Base-by-base conservation (phyloP, 2,329 filamentous ascomycete species). In the Penicillium sp. region DNA sequence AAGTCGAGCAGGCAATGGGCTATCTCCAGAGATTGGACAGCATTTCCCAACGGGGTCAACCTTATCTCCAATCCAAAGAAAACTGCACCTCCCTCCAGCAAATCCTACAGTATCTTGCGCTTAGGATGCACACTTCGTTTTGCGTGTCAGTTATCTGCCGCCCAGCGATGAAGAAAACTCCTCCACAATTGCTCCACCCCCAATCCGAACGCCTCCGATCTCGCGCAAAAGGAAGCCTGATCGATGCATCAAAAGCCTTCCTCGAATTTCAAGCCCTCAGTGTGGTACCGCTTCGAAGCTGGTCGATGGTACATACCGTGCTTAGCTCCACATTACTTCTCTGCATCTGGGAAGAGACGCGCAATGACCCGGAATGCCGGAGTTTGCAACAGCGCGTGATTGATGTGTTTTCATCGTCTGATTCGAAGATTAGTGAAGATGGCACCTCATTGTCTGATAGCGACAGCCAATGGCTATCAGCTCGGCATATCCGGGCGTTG, bases 111-210 rank as follows among this genome's bases (percentile, higher is more conserved):
- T 82, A 86, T 61, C 82, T 85, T 74, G 84, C 82, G 0, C 70
- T 87, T 4, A 85, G 85, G 64, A 78, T 87, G 51, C 66, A 68
- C 50, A 60, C 60, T 0, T 85, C 82, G 0, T 86, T 86, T 70
- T 81, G 83, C 44, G 80, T 82, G 37, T 86, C 84, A 1, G 84
- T 86, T 64, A 76, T 86, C 4, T 86, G 84, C 65, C 82, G 85
- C 3, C 84, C 84, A 7, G 84, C 84, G 2, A 80, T 87, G 68
- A 85, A 81, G 66, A 65, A 65, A 12, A 61, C 59, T 2, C 53
- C 35, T 7, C 26, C 35, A 19, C 65, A 47, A 37, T 33, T 44
- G 8, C 56, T 59, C 5, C 60, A 56, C 3, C 22, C 51, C 22
- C 59, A 8, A 33, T 13, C 9, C 5, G 54, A 62, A 4, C 49